A percentile compares a stretch with the other conserved stretches of the same genome.
These are phyloP conservation scores for Gastrolobium bilobum DNA, from an alignment of 306 rosid species.

Conservation along the genomic window DNA sequence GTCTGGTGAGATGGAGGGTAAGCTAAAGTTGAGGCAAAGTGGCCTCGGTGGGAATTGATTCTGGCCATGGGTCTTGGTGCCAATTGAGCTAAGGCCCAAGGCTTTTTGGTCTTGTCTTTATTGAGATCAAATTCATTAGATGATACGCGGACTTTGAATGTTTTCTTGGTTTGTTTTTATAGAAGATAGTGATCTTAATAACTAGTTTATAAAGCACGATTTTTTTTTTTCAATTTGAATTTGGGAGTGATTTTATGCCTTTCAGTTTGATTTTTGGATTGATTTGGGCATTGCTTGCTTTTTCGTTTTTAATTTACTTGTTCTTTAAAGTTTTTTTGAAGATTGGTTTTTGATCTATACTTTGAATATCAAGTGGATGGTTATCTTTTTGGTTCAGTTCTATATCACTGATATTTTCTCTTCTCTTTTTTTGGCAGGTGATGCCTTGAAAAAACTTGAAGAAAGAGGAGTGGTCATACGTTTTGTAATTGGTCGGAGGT, in stretches of 20 bases:
- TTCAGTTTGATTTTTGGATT: background rate
- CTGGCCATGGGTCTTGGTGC: background rate
- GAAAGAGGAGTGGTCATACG: conserved; percentile 95
- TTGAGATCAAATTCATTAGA: conserved; percentile 25
- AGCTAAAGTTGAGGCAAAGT: conserved; percentile 33
- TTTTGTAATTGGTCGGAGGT: conserved; percentile 98
- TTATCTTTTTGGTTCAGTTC: conserved; percentile 32
- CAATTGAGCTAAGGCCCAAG: conserved; percentile 21
- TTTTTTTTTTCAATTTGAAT: background rate
- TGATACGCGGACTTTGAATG: conserved; percentile 19
- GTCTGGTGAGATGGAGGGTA: conserved; percentile 8
- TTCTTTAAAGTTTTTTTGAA: conserved; percentile 26
- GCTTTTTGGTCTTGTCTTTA: conserved; percentile 18
- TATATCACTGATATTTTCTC: conserved; percentile 35
- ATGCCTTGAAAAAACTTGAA: conserved; percentile 90
- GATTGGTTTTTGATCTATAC: background rate
- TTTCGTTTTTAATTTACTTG: background rate
- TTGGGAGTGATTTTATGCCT: conserved; percentile 27
- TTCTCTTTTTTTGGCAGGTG: conserved; percentile 64
- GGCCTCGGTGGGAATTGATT: background rate
- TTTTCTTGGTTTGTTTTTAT: conserved; percentile 23
- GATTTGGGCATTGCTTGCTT: background rate
- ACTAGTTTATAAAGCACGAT: background rate
- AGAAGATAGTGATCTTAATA: conserved; percentile 17
- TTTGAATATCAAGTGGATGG: conserved; percentile 18